These are phyloP conservation scores for Avicennia marina DNA, from an alignment of 257 asterid genomes.

Conservation along the genomic window DNA sequence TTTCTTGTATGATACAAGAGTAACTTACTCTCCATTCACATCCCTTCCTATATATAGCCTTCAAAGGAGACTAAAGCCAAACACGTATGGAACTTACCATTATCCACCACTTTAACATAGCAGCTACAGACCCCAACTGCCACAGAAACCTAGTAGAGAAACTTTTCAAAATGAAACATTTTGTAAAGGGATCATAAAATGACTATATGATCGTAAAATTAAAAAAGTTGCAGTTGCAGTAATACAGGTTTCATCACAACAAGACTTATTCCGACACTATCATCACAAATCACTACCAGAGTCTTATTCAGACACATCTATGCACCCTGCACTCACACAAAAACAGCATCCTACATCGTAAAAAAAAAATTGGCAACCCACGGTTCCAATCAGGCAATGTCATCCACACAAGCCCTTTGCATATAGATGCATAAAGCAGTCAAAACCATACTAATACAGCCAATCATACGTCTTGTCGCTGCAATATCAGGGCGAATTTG, in stretches of 20 bases:
- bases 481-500: not conserved
- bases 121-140: slow-evolving; percentile 60
- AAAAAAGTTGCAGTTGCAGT: slow-evolving; percentile 4
- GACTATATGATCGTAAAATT: not conserved
- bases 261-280: slow-evolving; percentile 5
- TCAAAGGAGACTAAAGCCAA: not conserved
- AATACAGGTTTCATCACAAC: slow-evolving; percentile 9
- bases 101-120: slow-evolving; percentile 69
- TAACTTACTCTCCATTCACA: slow-evolving; percentile 7
- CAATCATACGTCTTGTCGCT: slow-evolving; percentile 1
- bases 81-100: slow-evolving; percentile 44
- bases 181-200: not conserved
- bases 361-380: not conserved
- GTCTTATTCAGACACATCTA: not conserved
- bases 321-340: not conserved
- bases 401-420: not conserved
- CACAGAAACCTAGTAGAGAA: slow-evolving; percentile 57
- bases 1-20: slow-evolving; percentile 1
- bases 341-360: not conserved
- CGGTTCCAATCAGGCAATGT: not conserved
- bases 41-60: slow-evolving; percentile 7
- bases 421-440: not conserved
- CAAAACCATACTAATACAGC: not conserved
- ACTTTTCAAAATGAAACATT: slow-evolving; percentile 6
- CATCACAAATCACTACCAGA: slow-evolving; percentile 2